A percentile compares a stretch with the other conserved stretches of the same genome.
Conservation (phyloP, 2,329 filamentous ascomycete species). For the Pyrenophora teres region DNA sequence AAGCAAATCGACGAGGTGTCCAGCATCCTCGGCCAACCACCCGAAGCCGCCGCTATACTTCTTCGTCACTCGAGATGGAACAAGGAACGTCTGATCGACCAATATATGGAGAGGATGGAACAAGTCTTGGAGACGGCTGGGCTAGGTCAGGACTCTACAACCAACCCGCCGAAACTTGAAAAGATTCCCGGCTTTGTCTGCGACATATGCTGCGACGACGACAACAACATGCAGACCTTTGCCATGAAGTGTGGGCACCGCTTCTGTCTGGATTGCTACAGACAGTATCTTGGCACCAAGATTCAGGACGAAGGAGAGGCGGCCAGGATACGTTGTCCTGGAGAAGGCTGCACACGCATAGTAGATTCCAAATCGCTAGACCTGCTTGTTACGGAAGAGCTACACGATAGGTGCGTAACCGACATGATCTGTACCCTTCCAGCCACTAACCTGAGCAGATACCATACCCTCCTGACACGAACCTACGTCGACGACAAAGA, state of each 20-base stretch:
- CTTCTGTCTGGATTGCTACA: constrained; percentile 91
- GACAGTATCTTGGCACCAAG: constrained; percentile 88
- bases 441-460: constrained; percentile 57
- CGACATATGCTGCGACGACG: constrained; percentile 96
- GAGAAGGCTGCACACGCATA: constrained; percentile 83
- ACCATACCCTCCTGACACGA: constrained; percentile 83
- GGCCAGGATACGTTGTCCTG: constrained; percentile 89
- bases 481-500: constrained; percentile 98
- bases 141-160: constrained; percentile 60
- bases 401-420: constrained; percentile 58
- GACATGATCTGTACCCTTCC: background rate
- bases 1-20: constrained; percentile 88
- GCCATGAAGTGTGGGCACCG: constrained; percentile 94
- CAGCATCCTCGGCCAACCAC: constrained; percentile 84
- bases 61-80: constrained; percentile 93
- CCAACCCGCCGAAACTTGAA: constrained; percentile 67
- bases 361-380: constrained; percentile 89
- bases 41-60: constrained; percentile 88
- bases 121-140: constrained; percentile 84
- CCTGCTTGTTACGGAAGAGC: constrained; percentile 66
- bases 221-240: constrained; percentile 75
- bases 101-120: constrained; percentile 89
- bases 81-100: constrained; percentile 90
- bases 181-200: constrained; percentile 78
- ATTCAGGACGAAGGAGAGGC: constrained; percentile 95